A percentile compares a stretch with the other conserved stretches of the same genome.
These are phyloP conservation scores for Teratosphaeria epicoccoides DNA, from an alignment of 2,329 filamentous ascomycete species.

Conservation along the genomic window DNA sequence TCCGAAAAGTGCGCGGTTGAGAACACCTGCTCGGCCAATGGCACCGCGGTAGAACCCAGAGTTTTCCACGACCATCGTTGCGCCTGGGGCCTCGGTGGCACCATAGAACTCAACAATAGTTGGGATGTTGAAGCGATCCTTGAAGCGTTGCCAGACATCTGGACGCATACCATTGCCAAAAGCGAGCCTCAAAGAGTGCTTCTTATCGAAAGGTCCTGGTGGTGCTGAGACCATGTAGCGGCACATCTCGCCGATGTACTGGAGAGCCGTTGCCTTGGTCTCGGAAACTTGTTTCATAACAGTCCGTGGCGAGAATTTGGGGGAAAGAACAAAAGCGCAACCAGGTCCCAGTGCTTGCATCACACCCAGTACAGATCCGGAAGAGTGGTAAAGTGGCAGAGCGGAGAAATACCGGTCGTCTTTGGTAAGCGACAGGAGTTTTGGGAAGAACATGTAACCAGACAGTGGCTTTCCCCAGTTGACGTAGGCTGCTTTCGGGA, in stretches of 20 bases:
- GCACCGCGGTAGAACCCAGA: constrained; percentile 68
- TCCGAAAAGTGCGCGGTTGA: constrained; percentile 48
- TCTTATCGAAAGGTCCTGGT: constrained; percentile 56
- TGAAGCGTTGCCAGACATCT: constrained; percentile 67
- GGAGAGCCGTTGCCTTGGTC: constrained; percentile 61
- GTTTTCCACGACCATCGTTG: constrained; percentile 59
- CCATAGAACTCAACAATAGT: constrained; percentile 30
- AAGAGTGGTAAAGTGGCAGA: constrained; percentile 85
- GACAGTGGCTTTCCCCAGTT: constrained; percentile 23
- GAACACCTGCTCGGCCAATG: constrained; percentile 59
- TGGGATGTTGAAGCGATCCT: constrained; percentile 50
- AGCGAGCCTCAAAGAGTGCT: constrained; percentile 61
- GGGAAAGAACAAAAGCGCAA: constrained; percentile 59
- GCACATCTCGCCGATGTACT: constrained; percentile 82
- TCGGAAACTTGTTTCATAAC: constrained; percentile 71
- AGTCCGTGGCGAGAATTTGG: constrained; percentile 63
- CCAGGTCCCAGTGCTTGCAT: constrained; percentile 43
- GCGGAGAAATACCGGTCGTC: constrained; percentile 75
- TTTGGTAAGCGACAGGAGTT: constrained; percentile 50
- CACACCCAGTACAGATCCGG: constrained; percentile 62
- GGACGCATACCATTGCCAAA: constrained; percentile 80
- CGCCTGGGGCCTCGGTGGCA: constrained; percentile 46
- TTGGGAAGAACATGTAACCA: constrained; percentile 16
- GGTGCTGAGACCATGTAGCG: constrained; percentile 65
- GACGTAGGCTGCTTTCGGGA: constrained; percentile 52